phyloP scores from a whole-genome alignment of 192 early-diverging fungal species.

The Irineochytrium annulatum region DNA sequence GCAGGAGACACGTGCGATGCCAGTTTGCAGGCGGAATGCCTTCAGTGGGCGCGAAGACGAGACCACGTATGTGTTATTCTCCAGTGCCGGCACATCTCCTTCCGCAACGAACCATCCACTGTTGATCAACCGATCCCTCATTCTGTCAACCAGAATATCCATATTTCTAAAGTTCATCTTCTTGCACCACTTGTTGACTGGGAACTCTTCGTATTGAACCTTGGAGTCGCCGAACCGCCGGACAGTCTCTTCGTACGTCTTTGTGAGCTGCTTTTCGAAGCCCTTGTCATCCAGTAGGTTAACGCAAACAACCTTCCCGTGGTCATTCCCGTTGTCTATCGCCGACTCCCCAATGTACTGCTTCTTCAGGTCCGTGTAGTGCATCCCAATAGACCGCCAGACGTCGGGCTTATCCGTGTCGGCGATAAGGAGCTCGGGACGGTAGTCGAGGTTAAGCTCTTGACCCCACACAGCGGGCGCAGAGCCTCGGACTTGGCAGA shows the following conservation, averaged over 20 bases:
- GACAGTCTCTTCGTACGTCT: conserved; percentile 39
- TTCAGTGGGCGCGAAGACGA: not conserved
- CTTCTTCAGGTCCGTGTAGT: conserved; percentile 38
- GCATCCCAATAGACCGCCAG: conserved; percentile 39
- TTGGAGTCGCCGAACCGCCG: conserved; percentile 33
- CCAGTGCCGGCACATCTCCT: conserved; percentile 36
- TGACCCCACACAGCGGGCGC: conserved; percentile 52
- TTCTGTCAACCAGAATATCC: conserved; percentile 46
- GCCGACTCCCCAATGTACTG: conserved; percentile 47
- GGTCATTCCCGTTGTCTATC: conserved; percentile 21
- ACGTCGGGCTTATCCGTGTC: conserved; percentile 35
- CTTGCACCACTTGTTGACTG: conserved; percentile 54
- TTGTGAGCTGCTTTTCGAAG: conserved; percentile 42
- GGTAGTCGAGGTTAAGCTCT: conserved; percentile 43
- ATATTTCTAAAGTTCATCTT: conserved; percentile 50
- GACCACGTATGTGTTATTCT: not conserved
- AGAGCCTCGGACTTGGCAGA: conserved; percentile 49
- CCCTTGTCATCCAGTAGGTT: conserved; percentile 49
- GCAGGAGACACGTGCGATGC: conserved; percentile 44
- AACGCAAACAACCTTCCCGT: conserved; percentile 47
- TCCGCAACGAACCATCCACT: conserved; percentile 44
- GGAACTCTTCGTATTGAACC: conserved; percentile 49
- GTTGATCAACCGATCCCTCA: conserved; percentile 39
- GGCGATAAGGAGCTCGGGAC: conserved; percentile 38
- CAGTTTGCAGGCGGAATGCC: conserved; percentile 38